Evolutionary conservation across 805 yeast genomes (phyloP).

Genomic region (Candida koratica): DNA sequence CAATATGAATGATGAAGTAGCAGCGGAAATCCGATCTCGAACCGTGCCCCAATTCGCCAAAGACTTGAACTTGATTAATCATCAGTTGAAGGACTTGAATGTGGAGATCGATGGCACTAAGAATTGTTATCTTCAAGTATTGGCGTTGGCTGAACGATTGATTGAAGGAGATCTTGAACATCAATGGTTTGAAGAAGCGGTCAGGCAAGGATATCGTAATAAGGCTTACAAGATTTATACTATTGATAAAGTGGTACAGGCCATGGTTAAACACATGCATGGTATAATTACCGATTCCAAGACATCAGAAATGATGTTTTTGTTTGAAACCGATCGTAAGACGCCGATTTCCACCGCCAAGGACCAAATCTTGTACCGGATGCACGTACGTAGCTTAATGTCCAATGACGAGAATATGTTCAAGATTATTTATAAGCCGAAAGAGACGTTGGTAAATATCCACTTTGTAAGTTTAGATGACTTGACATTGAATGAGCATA

Average conservation of each 20-base stretch:
- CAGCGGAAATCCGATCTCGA: constrained; percentile 65
- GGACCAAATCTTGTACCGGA: constrained; percentile 85
- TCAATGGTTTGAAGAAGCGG: constrained; percentile 90
- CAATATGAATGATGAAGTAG: constrained; percentile 60
- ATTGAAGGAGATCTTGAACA: constrained; percentile 91
- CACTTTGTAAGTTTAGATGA: constrained; percentile 88
- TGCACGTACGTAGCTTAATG: constrained; percentile 80
- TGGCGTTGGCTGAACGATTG: constrained; percentile 66
- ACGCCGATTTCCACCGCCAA: constrained; percentile 65
- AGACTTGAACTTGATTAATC: constrained; percentile 77
- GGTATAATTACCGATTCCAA: constrained; percentile 73
- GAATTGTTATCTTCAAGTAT: constrained; percentile 74
- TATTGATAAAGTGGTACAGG: constrained; percentile 84
- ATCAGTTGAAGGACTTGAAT: constrained; percentile 78
- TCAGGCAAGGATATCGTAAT: constrained; percentile 92
- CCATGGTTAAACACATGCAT: constrained; percentile 74
- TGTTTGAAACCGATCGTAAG: constrained; percentile 79
- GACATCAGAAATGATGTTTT: constrained; percentile 71
- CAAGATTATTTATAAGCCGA: constrained; percentile 68
- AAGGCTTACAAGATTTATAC: constrained; percentile 91
- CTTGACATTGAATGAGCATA: constrained; percentile 66
- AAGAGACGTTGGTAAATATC: constrained; percentile 52
- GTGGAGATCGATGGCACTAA: constrained; percentile 59
- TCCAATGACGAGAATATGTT: constrained; percentile 85
- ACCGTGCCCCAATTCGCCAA: constrained; percentile 73